phyloP scores from a whole-genome alignment of 345 rosid genomes.

The Aegle marmelos region DNA sequence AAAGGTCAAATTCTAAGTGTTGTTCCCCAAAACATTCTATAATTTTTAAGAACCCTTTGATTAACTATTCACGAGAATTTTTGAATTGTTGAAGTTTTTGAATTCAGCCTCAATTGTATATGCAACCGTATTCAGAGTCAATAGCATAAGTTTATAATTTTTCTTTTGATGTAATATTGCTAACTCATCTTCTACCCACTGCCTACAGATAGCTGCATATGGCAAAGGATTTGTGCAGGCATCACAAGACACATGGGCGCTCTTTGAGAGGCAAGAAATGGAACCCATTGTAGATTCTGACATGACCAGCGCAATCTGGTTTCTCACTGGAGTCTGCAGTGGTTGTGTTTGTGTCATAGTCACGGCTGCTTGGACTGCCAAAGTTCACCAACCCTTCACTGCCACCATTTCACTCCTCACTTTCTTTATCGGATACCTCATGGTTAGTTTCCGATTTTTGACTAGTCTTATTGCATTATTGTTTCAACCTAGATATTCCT shows the following conservation, averaged over 20 bases:
- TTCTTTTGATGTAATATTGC: not conserved
- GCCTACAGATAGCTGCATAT: conserved; percentile 74
- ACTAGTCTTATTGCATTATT: not conserved
- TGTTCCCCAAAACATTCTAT: not conserved
- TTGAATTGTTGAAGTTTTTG: not conserved
- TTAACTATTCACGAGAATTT: not conserved
- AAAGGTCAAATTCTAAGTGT: not conserved
- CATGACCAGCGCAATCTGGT: conserved; percentile 88
- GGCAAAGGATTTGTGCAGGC: conserved; percentile 95
- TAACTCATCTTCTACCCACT: not conserved
- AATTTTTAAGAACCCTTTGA: not conserved
- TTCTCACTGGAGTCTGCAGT: conserved; percentile 91
- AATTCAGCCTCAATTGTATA: not conserved
- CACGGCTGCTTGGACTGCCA: conserved; percentile 80
- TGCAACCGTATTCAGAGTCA: not conserved
- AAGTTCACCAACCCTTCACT: conserved; percentile 59
- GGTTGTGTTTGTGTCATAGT: conserved; percentile 85
- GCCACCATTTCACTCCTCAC: conserved; percentile 77
- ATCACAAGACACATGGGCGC: conserved; percentile 86
- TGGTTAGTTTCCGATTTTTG: conserved; percentile 47
- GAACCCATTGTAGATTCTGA: conserved; percentile 69
- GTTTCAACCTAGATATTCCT: conserved; percentile 16
- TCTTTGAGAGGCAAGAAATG: conserved; percentile 58
- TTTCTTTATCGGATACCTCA: conserved; percentile 81
- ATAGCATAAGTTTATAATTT: not conserved